Conservation (phyloP, 768 basidiomycete species). For the Trichaptum fuscoviolaceum region DNA sequence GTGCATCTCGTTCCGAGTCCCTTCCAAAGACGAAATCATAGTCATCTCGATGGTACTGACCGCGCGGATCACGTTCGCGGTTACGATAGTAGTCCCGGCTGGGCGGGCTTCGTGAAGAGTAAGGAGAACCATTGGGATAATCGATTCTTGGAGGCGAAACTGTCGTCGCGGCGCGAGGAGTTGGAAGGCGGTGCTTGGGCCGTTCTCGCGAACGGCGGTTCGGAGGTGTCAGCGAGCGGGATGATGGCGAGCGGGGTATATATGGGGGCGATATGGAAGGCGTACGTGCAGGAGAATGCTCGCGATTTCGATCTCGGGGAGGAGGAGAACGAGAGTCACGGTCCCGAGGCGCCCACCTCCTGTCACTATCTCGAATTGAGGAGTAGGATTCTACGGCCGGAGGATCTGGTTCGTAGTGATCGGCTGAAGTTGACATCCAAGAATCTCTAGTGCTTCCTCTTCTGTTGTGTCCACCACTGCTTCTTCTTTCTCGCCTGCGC, state of each 20-base stretch:
- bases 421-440: conserved; percentile 6
- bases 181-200: conserved; percentile 27
- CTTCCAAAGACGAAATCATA: not conserved
- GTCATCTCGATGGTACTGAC: conserved; percentile 3
- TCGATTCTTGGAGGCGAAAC: not conserved
- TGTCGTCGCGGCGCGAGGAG: conserved; percentile 10
- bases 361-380: conserved; percentile 20
- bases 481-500: conserved; percentile 5
- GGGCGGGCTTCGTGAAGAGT: not conserved
- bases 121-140: conserved; percentile 20
- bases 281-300: conserved; percentile 17
- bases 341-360: conserved; percentile 25
- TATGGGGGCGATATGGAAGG: conserved; percentile 9
- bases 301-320: conserved; percentile 22
- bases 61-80: conserved; percentile 11
- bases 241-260: conserved; percentile 16
- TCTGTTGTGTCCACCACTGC: not conserved
- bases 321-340: conserved; percentile 15
- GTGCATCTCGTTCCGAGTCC: conserved; percentile 9
- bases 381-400: conserved; percentile 11
- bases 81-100: conserved; percentile 23
- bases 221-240: conserved; percentile 22
- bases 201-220: conserved; percentile 16
- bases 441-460: not conserved
- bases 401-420: conserved; percentile 22